phyloP scores from a whole-genome alignment of 169 alveolate species.

The Plasmodium vinckei region DNA sequence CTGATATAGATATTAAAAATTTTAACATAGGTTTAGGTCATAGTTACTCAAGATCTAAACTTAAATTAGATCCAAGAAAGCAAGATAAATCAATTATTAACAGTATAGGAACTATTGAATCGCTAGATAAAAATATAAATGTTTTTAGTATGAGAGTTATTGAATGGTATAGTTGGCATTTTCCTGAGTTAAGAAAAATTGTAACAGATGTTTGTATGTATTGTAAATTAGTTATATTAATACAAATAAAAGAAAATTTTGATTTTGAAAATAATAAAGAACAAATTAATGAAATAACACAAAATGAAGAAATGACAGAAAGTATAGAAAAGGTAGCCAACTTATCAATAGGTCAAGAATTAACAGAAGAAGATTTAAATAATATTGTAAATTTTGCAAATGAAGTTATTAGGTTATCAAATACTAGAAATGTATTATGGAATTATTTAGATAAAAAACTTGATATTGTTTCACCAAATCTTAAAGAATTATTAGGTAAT shows the following conservation, averaged over 20 bases:
- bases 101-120: constrained; percentile 96
- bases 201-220: constrained; percentile 95
- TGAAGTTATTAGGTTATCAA: constrained; percentile 91
- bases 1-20: constrained; percentile 86
- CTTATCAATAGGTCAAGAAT: constrained; percentile 97
- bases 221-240: constrained; percentile 91
- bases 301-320: constrained; percentile 92
- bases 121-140: constrained; percentile 96
- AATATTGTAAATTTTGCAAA: constrained; percentile 93
- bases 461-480: constrained; percentile 98
- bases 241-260: constrained; percentile 87
- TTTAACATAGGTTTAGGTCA: constrained; percentile 97
- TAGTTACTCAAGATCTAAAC: constrained; percentile 93
- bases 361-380: constrained; percentile 92
- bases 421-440: constrained; percentile 91
- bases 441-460: constrained; percentile 93
- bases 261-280: constrained; percentile 79
- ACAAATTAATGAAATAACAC: constrained; percentile 88
- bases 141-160: constrained; percentile 96
- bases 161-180: constrained; percentile 99
- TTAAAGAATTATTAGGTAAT: constrained; percentile 96
- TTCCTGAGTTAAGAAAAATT: constrained; percentile 98
- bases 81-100: constrained; percentile 98
- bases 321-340: constrained; percentile 91
- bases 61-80: constrained; percentile 96